Base-by-base conservation (phyloP, 768 basidiomycete species). In the Boletellus emodensis region DNA sequence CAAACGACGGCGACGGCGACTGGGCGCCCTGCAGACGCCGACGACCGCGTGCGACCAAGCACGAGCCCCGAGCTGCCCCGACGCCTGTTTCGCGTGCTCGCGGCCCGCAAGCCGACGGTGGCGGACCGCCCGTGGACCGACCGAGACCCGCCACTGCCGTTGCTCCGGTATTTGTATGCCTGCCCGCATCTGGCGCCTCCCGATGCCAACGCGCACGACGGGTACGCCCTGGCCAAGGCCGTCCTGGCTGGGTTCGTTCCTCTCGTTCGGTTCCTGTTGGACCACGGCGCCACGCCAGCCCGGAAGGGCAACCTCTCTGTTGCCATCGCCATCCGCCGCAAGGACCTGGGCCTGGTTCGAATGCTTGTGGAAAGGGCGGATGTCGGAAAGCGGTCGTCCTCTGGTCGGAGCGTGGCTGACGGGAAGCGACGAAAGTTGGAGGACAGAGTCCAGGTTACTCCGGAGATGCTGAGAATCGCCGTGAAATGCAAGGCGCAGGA, bases 181-280 rank as follows among this genome's bases (percentile, higher is more conserved):
- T 59, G 61, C 37, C 70, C 77, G 6, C 67, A 61, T 8, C 62
- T 76, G 15, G 58, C 75, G 18, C 49, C 59, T 1, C 78, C 82
- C 1, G 71, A 83, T 28, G 61, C 76, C 12, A 81, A 94, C 64
- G 80, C 87, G 8, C 75, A 89, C 65, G 75, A 79, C 3, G 94
- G 94, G 1, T 96, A 94, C 61, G 84, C 87, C 0, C 80, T 96
- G 36, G 83, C 82, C 14, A 83, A 80, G 56, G 91, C 94, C 2
- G 88, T 92, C 1, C 74, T 84, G 34, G 82, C 79, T 0, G 72
- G 72, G 18, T 84, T 85, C 54, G 48, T 75, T 1, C 82, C 84
- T 3, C 78, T 96, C 8, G 73, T 93, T 1, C 71, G 66, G 20
- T 84, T 90, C 57, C 75, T 97, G 14, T 80, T 96, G 43, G 71